Evolutionary conservation across 1,284 basidiomycete species (phyloP).

Genomic region (Agaricales sp.): DNA sequence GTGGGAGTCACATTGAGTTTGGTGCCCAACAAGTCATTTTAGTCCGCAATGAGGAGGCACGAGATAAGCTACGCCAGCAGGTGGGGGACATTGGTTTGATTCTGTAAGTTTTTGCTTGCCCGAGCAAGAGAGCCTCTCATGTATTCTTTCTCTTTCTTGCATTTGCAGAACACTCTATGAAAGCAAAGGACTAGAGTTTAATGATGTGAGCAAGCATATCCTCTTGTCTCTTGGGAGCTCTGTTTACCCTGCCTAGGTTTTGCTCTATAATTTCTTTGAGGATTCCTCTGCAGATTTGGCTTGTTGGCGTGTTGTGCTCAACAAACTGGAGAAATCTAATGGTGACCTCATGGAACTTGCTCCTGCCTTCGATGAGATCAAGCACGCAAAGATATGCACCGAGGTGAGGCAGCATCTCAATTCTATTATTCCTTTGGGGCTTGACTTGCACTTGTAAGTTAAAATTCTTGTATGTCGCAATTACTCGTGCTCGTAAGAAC

Average conservation of each 20-base stretch:
- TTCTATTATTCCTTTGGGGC: constrained; percentile 3
- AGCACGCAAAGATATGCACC: constrained; percentile 47
- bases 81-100: constrained; percentile 54
- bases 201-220: constrained; percentile 36
- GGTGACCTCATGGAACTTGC: constrained; percentile 12
- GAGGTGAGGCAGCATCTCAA: constrained; percentile 38
- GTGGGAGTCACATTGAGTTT: constrained; percentile 46
- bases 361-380: constrained; percentile 41
- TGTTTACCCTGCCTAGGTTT: constrained; percentile 34
- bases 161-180: constrained; percentile 54
- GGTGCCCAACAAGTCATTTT: constrained; percentile 66
- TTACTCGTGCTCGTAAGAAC: constrained; percentile 35
- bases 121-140: constrained; percentile 1
- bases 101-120: constrained; percentile 31
- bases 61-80: constrained; percentile 35
- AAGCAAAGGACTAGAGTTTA: constrained; percentile 66
- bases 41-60: constrained; percentile 49
- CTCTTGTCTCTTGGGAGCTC: background rate
- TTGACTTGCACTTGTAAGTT: constrained; percentile 35
- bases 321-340: constrained; percentile 19
- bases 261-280: constrained; percentile 63
- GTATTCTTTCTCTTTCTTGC: too few relatives aligned
- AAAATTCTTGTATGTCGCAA: constrained; percentile 60
- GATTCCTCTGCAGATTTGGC: constrained; percentile 41
- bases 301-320: constrained; percentile 55